Conservation (phyloP, 768 basidiomycete genomes). For the Hygrophorus russula region DNA sequence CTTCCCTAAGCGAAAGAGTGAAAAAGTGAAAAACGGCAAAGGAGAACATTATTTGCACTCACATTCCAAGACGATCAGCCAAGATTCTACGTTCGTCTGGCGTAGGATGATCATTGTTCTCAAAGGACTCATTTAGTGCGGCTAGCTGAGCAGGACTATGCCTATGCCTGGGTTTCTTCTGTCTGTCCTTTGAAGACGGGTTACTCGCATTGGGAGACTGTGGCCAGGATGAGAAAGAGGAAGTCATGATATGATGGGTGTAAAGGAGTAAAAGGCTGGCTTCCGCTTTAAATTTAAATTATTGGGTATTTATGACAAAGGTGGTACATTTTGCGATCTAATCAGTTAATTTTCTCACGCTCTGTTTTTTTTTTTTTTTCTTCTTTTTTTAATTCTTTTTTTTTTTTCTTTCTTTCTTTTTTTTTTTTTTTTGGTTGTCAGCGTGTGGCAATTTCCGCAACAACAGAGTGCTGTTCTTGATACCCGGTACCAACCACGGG, state of each 20-base stretch:
- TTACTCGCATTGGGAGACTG: slow-evolving; percentile 9
- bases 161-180: slow-evolving; percentile 73
- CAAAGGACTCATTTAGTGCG: slow-evolving; percentile 70
- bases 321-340: background rate
- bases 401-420: too few species aligned
- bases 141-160: slow-evolving; percentile 63
- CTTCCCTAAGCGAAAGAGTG: slow-evolving; percentile 43
- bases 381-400: too few species aligned
- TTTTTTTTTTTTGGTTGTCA: too few species aligned
- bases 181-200: slow-evolving; percentile 19
- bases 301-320: slow-evolving; percentile 1
- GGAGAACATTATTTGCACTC: slow-evolving; percentile 20
- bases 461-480: too few species aligned
- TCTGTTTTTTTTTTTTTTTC: too few species aligned
- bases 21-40: slow-evolving; percentile 8
- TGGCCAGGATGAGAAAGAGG: slow-evolving; percentile 3
- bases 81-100: slow-evolving; percentile 57
- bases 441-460: too few species aligned
- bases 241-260: slow-evolving; percentile 1
- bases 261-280: background rate
- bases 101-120: slow-evolving; percentile 64
- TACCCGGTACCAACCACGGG: too few species aligned
- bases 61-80: slow-evolving; percentile 71
- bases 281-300: too few species aligned
- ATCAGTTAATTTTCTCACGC: slow-evolving; percentile 6